Evolutionary conservation across 345 rosid species (phyloP).

Genomic region (Salix brachista): DNA sequence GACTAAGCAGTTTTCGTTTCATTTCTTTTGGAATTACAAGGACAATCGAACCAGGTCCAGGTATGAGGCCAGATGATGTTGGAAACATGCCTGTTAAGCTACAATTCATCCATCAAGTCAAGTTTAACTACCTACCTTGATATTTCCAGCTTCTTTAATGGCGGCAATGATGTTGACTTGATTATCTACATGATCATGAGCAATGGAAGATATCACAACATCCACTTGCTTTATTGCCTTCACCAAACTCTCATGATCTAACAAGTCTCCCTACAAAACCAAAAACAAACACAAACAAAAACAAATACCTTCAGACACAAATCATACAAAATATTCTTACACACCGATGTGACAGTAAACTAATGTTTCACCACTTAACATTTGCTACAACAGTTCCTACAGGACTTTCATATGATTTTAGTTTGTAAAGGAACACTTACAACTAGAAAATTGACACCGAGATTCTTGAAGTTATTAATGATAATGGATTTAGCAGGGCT

Average conservation of each 20-base stretch:
- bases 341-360: too few relatives aligned
- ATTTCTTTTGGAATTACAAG: too few relatives aligned
- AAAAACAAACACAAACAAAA: background rate
- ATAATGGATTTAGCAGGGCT: background rate
- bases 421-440: background rate
- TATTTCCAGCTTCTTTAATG: constrained; percentile 76
- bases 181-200: constrained; percentile 46
- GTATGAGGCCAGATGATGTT: too few relatives aligned
- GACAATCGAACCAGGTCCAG: too few relatives aligned
- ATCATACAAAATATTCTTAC: background rate
- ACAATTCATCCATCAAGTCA: background rate
- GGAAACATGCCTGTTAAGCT: too few relatives aligned
- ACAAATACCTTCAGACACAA: too few relatives aligned
- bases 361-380: too few relatives aligned
- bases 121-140: constrained; percentile 45
- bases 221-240: constrained; percentile 69
- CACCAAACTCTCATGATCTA: constrained; percentile 63
- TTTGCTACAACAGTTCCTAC: too few relatives aligned
- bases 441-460: constrained; percentile 7
- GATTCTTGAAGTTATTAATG: constrained; percentile 7
- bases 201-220: constrained; percentile 71
- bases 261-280: constrained; percentile 45
- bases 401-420: too few relatives aligned
- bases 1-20: too few relatives aligned
- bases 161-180: constrained; percentile 78